Base-by-base conservation (phyloP, 75 land plant genomes). In the Cupressus sempervirens region DNA sequence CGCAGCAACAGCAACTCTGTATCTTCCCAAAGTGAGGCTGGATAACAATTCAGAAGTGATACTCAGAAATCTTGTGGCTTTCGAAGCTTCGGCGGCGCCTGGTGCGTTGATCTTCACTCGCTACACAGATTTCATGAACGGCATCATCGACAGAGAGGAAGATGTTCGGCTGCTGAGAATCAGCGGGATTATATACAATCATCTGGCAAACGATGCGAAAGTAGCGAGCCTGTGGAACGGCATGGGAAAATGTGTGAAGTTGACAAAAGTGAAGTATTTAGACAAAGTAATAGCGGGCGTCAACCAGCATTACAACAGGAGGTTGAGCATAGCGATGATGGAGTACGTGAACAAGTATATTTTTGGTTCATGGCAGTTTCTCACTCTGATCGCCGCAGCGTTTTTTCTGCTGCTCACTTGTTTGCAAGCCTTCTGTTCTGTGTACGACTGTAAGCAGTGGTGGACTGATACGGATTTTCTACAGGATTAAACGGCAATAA, bases 181-280 rank as follows among this genome's bases (percentile, higher is more conserved):
- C 45, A 76, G 80, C 80, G 46, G 80, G 43, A 40, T 76, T 20
- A 40, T 76, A 2, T 76, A 2, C 45, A 41, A 76, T 40, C 46
- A 40, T 23, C 80, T 76, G 23, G 45, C 40, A 20, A 41, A 35
- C 45, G 80, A 40, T n/a, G 41, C 46, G 35, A 40, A 40, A 18
- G 80, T 76, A 20, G 80, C 80, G 8, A 76, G 41, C n/a, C 80
- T 76, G 14, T 76, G 80, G 80, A 76, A 76, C 80, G 45, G 80
- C 16, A 76, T 76, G 80, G 80, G 80, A 20, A 40, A 76, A 20
- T 76, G 80, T n/a, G 46, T 76, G 23, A 38, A 40, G 18, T 2
- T 76, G 2, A 35, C 76, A 11, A 73, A 32, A 35, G 76, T 73
- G 13, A 32, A 35, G 14, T 73, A 73, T 73, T 12, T 73, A 32